Base-by-base conservation (phyloP, 768 basidiomycete genomes). In the Lactarius tabidus region DNA sequence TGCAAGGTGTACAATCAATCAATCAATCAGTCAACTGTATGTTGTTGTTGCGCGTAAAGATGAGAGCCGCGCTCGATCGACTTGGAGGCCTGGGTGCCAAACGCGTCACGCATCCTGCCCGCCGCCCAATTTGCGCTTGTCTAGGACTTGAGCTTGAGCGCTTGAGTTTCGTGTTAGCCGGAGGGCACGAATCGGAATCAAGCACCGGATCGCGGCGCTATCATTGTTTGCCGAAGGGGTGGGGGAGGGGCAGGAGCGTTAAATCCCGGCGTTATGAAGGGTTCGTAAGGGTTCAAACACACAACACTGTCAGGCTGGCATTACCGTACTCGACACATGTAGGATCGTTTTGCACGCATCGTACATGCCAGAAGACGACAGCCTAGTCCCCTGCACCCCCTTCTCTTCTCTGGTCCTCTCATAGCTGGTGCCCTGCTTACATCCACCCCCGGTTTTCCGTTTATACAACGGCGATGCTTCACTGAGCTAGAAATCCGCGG, bases 401-500 rank as follows among this genome's bases (percentile, higher is more conserved):
- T n/a, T n/a, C n/a, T n/a, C n/a, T n/a, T n/a, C n/a, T n/a, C n/a
- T n/a, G n/a, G n/a, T n/a, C n/a, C n/a, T n/a, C n/a, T n/a, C n/a
- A n/a, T n/a, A n/a, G n/a, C n/a, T n/a, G n/a, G n/a, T n/a, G n/a
- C n/a, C n/a, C n/a, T n/a, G n/a, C 12, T 51, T 51, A 14, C 26
- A 15, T 15, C 48, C 14, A 51, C 26, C 48, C 12, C 48, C 45
- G 23, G 26, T 26, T 15, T 51, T 51, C 15, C 23, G 48, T 26
- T 48, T 26, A 12, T 7, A 12, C 15, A 14, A 6, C 26, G 12
- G 23, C 23, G 23, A 4, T n/a, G 12, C 14, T 51, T 66, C 60
- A 68, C 45, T 62, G 65, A 17, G 53, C 57, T 14, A 71, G 36
- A 45, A 70, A 66, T 8, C 71, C 73, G 48, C 71, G 72, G 23